Conservation (phyloP, 805 yeast species). For the Candida palmyrensis region DNA sequence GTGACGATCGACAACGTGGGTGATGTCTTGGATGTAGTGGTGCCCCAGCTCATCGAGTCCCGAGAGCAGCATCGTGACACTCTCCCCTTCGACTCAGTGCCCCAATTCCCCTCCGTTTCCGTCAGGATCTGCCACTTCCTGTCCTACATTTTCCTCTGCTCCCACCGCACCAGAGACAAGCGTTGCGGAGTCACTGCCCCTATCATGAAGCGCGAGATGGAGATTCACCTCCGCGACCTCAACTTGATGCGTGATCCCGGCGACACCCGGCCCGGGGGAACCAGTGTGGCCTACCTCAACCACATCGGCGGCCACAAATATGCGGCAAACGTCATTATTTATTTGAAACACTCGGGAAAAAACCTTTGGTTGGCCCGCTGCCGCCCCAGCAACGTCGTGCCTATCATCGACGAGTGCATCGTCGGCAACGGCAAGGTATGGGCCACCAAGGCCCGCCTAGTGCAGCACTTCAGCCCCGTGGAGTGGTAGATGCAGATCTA, state of each 20-base stretch:
- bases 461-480: constrained; percentile 48
- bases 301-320: constrained; percentile 97
- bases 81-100: constrained; percentile 7
- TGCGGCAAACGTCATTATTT: constrained; percentile 83
- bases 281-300: constrained; percentile 61
- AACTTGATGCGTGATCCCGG: constrained; percentile 72
- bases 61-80: constrained; percentile 2
- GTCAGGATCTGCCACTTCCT: constrained; percentile 33
- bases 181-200: constrained; percentile 95
- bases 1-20: constrained; percentile 40
- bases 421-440: constrained; percentile 64
- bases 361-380: constrained; percentile 88
- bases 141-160: constrained; percentile 66
- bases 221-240: constrained; percentile 60
- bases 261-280: constrained; percentile 74
- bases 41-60: constrained; percentile 33
- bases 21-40: constrained; percentile 38
- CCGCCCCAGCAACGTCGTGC: constrained; percentile 67
- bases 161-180: constrained; percentile 88
- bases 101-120: constrained; percentile 20
- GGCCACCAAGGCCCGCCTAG: constrained; percentile 61
- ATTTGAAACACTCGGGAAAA: constrained; percentile 59
- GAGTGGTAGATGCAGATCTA: constrained; percentile 38
- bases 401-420: constrained; percentile 73
- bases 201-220: constrained; percentile 74